A percentile compares a stretch with the other conserved stretches of the same genome.
phyloP scores from a whole-genome alignment of 192 early-diverging fungal species.

The Entomortierella chlamydospora region DNA sequence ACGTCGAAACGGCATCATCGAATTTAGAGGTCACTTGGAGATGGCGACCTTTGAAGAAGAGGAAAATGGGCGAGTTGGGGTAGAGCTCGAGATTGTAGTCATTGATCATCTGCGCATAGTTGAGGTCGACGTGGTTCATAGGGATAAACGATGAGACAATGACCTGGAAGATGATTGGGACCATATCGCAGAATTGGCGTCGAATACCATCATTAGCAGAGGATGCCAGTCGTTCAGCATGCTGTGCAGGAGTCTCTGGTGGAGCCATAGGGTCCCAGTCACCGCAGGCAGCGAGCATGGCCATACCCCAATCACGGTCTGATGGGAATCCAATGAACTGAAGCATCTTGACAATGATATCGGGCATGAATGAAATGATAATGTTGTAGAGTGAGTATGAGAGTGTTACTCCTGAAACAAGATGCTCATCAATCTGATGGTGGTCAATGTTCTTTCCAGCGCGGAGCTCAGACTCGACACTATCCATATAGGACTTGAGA shows the following conservation, averaged over 20 bases:
- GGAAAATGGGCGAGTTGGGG: constrained; percentile 77
- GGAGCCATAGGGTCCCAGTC: constrained; percentile 69
- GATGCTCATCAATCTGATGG: constrained; percentile 81
- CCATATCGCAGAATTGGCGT: constrained; percentile 82
- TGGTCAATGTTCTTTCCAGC: constrained; percentile 57
- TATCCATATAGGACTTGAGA: constrained; percentile 62
- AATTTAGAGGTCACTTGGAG: constrained; percentile 67
- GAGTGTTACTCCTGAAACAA: constrained; percentile 83
- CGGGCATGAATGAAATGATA: constrained; percentile 80
- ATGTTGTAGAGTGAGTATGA: constrained; percentile 85
- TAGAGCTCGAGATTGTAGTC: constrained; percentile 64
- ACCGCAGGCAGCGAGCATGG: constrained; percentile 75
- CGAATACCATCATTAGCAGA: constrained; percentile 72
- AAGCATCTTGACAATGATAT: constrained; percentile 75
- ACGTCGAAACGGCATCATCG: constrained; percentile 70
- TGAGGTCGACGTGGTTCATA: constrained; percentile 73
- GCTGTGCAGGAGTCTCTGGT: constrained; percentile 41
- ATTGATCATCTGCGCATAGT: constrained; percentile 71
- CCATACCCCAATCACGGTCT: constrained; percentile 80
- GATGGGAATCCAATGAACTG: constrained; percentile 88
- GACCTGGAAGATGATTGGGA: constrained; percentile 79
- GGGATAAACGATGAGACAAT: constrained; percentile 77
- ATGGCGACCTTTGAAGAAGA: constrained; percentile 77
- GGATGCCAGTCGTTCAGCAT: constrained; percentile 44
- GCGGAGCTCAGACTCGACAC: constrained; percentile 61